Conservation (phyloP, 768 basidiomycete genomes). For the Russula earlei region DNA sequence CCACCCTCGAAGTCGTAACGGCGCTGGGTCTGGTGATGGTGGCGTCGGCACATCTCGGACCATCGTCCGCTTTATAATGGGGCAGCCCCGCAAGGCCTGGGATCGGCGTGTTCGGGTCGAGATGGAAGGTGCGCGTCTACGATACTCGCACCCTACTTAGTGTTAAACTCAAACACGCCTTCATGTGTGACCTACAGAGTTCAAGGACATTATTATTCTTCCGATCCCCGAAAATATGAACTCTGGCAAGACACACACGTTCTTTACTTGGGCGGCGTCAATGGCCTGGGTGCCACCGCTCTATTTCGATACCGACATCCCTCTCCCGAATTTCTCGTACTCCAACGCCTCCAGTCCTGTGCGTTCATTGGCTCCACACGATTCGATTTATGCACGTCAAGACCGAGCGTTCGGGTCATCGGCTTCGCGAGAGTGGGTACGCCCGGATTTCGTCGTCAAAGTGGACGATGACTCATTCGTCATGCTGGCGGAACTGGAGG, state of each 20-base stretch:
- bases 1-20: slow-evolving; percentile 68
- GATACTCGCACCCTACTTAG: background rate
- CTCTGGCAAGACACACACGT: slow-evolving; percentile 82
- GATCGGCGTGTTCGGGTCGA: slow-evolving; percentile 75
- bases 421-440: slow-evolving; percentile 54
- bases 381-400: slow-evolving; percentile 48
- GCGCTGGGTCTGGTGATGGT: slow-evolving; percentile 59
- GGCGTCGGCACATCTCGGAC: slow-evolving; percentile 73
- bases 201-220: slow-evolving; percentile 78
- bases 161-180: background rate
- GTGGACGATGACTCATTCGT: slow-evolving; percentile 94
- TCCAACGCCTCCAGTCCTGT: slow-evolving; percentile 46
- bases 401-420: slow-evolving; percentile 37
- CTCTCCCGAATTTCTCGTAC: slow-evolving; percentile 53
- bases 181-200: slow-evolving; percentile 38
- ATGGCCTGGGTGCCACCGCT: slow-evolving; percentile 87
- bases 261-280: slow-evolving; percentile 86
- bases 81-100: slow-evolving; percentile 72
- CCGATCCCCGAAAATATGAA: slow-evolving; percentile 95
- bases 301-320: slow-evolving; percentile 38
- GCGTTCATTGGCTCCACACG: slow-evolving; percentile 60
- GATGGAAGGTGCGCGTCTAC: slow-evolving; percentile 69
- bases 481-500: slow-evolving; percentile 89
- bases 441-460: slow-evolving; percentile 89
- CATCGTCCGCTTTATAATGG: slow-evolving; percentile 82